Evolutionary conservation across 176 grass and related monocot species (phyloP).

Genomic region (Oryza longistaminata): DNA sequence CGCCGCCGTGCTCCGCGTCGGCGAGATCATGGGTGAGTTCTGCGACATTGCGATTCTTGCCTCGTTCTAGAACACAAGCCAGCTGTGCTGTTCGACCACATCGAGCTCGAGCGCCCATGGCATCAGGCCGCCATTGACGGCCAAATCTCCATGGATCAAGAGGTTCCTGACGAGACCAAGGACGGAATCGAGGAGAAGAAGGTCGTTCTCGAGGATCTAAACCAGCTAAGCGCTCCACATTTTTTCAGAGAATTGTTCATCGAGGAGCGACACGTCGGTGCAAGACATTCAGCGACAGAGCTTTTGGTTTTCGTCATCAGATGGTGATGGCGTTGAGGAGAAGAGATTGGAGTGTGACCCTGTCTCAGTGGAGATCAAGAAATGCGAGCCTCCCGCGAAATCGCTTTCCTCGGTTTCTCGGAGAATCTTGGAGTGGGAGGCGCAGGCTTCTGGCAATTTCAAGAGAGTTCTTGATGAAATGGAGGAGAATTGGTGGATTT

Average conservation of each 20-base stretch:
- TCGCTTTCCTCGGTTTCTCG: conserved; percentile 33
- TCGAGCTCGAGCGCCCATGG: neutral
- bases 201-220: conserved; percentile 44
- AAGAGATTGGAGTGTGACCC: conserved; percentile 49
- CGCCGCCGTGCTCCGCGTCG: conserved; percentile 24
- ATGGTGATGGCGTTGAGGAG: conserved; percentile 1
- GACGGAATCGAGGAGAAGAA: conserved; percentile 43
- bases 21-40: conserved; percentile 54
- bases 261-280: neutral
- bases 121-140: neutral
- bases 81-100: neutral
- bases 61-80: neutral
- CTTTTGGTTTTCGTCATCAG: neutral
- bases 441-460: conserved; percentile 24
- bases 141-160: neutral
- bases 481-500: neutral
- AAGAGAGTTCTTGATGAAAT: conserved; percentile 12
- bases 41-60: conserved; percentile 35
- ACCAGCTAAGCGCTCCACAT: neutral
- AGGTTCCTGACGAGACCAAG: neutral
- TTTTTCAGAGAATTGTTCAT: neutral
- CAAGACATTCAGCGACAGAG: conserved; percentile 20
- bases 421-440: conserved; percentile 40
- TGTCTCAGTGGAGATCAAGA: conserved; percentile 37
- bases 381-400: neutral